Evolutionary conservation across 257 asterid genomes (phyloP), one percentile per base, ranked within the genome.

Genomic region (Gentiana straminea): DNA sequence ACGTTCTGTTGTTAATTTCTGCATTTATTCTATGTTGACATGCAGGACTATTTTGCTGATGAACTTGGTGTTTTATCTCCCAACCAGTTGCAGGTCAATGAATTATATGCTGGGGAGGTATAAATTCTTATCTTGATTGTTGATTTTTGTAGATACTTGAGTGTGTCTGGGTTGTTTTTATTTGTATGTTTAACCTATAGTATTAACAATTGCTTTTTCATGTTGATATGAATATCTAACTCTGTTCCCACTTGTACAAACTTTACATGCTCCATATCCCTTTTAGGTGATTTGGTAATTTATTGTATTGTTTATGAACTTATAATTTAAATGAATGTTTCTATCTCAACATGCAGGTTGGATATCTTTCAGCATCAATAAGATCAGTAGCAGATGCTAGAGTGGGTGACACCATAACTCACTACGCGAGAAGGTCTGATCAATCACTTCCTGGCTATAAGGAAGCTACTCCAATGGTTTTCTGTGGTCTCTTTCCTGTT

Each of bases 381-480:
- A 83, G 92, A 75, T 82, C 97, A 39, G 98, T 91, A 55, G 98
- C 97, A 37, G 98, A 91, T 84, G 98, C 98, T 67, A 84, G 98
- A 81, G 98, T 91, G 67, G 98, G 98, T 74, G 98, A 91, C 75
- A 91, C 98, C 2, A 75, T 91, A 57, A 91, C 98, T 9, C 96
- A 82, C 58, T 79, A 75, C 78, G 62, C 69, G 67, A 83, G 83
- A 75, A 91, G 73, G 73, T 95, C 96, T 39, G 84, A 81, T 63
- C 72, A 81, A 66, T 91, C 94, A 45, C 74, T 91, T 59, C 93
- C 98, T 33, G 98, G 98, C 75, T 91, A 91, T 74, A 87, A 84
- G 81, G 95, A 87, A 79, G 93, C 79, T 60, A 91, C 97, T 35
- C 98, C 98, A 73, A 84, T 91, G 98, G 98, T 91, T 67, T 91